Base-by-base conservation (phyloP, 352 stramenopile genomes). In the Phytophthora pluvialis region DNA sequence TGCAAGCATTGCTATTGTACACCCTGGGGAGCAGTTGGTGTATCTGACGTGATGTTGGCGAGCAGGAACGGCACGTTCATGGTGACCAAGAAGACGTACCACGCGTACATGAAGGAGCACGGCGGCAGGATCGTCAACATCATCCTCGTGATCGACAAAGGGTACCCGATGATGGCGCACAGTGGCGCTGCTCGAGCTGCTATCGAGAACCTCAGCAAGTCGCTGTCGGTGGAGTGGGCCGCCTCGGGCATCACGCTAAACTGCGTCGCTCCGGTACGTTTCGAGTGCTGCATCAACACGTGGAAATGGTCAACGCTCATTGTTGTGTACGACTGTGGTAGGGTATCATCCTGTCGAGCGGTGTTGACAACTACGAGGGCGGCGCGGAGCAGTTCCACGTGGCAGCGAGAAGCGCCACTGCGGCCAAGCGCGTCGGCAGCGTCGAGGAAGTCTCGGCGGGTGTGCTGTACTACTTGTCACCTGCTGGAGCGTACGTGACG, bases 61-160 rank as follows among this genome's bases (percentile, higher is more conserved):
- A 36, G 4, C 28, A 93, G 84, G 44, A 96, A 86, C 28, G 91
- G 92, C 8, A 98, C 93, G 16, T 98, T 98, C 75, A 76, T 94
- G 40, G 86, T 98, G 35, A 98, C 90, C 45, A 96, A 96, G 71
- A 89, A 97, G 48, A 88, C 89, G 13, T 98, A 94, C 70, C 86
- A 97, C 36, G 78, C 94, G 50, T 98, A 91, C 66, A 98, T 98
- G 93, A 87, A 98, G 48, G 64, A 98, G n/a, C 70, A 92, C 69
- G 94, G 94, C 38, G 93, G 93, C 15, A 91, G 83, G 42, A 98
- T 99, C 60, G 94, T 98, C 26, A 98, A 98, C 77, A 98, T 98
- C 65, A 98, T 97, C 18, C 75, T 98, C 8, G 91, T 94, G 32
- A 97, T 98, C 77, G 80, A 93, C 40, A 98, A 98, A 64, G 96